Base-by-base conservation (phyloP, 78 protist genomes). In the Isochrysis galbana region DNA sequence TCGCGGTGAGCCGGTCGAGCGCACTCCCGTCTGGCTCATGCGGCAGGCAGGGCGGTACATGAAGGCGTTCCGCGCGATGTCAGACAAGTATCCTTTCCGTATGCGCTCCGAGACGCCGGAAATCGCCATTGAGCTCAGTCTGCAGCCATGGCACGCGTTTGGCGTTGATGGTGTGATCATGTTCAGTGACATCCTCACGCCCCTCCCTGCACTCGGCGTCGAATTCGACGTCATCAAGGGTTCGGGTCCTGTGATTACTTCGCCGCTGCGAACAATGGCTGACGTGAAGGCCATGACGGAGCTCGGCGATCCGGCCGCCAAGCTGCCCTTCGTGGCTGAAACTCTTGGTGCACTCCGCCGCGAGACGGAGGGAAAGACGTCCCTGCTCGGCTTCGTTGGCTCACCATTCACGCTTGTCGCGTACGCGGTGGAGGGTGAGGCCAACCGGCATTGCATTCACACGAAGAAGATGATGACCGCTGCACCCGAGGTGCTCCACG, bases 41-140 rank as follows among this genome's bases (percentile, higher is more conserved):
- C 94, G 99, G 80, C 99, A 98, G 93, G 99, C 99, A 0, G 99
- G 99, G 34, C 69, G 99, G 25, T 97, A 98, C 90, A 94, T 98
- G 89, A 1, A 32, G 44, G 89, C 14, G 22, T 91, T 78, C 55
- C 88, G 89, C 54, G 93, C 34, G 0, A 48, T 54, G 22, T 87
- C 86, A 10, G 29, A 0, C 25, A 77, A 91, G 83, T 44, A 67
- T 42, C 86, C 83, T 14, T 91, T 91, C 55, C 88, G 93, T 48
- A 42, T 67, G 93, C 88, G 93, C 46, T 80, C 90, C 19, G 93
- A 91, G 93, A 91, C 70, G 25, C 83, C 89, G 0, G 93, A 91
- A 5, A 1, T 83, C 89, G 89, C 89, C 29, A 36, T 46, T 26
- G 89, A 83, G 89, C 54, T 83, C 26, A 46, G 69, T 36, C 38